A percentile compares a stretch with the other conserved stretches of the same genome.
phyloP scores from a whole-genome alignment of 2,329 filamentous ascomycete species.

The Penicillium sp. region DNA sequence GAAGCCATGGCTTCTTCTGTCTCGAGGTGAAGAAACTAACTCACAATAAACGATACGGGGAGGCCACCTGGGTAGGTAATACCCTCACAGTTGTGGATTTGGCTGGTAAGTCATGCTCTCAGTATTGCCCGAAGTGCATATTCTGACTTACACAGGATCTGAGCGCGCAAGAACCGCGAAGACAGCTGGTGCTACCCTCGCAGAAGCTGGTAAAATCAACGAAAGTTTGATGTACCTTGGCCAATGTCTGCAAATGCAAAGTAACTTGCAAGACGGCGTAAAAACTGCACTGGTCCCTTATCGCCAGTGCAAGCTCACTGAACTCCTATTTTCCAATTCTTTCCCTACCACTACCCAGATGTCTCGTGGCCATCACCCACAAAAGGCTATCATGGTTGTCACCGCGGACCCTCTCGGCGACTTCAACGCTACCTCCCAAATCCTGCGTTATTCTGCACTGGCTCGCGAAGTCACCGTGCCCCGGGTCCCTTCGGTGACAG shows the following conservation, averaged over 20 bases:
- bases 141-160: slow-evolving; percentile 55
- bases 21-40: slow-evolving; percentile 86
- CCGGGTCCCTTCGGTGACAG: slow-evolving; percentile 78
- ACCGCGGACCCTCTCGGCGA: slow-evolving; percentile 91
- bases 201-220: slow-evolving; percentile 97
- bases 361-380: slow-evolving; percentile 64
- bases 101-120: slow-evolving; percentile 58
- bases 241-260: slow-evolving; percentile 94
- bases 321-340: slow-evolving; percentile 83
- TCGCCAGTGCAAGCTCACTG: slow-evolving; percentile 81
- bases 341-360: slow-evolving; percentile 63
- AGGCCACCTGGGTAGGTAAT: slow-evolving; percentile 70
- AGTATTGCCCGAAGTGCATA: background rate
- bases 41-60: slow-evolving; percentile 49
- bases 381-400: slow-evolving; percentile 93
- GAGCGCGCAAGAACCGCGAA: slow-evolving; percentile 92
- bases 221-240: slow-evolving; percentile 98
- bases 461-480: slow-evolving; percentile 91
- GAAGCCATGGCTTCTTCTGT: slow-evolving; percentile 95
- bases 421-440: slow-evolving; percentile 95
- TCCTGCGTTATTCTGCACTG: slow-evolving; percentile 88
- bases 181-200: slow-evolving; percentile 87
- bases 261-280: slow-evolving; percentile 69
- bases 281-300: slow-evolving; percentile 78
- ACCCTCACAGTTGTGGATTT: slow-evolving; percentile 87